Percentiles rank a stretch among this genome's conserved stretches.
These are phyloP conservation scores for Macadamia tetraphylla DNA, from an alignment of 164 flowering plant genomes.

Conservation along the genomic window DNA sequence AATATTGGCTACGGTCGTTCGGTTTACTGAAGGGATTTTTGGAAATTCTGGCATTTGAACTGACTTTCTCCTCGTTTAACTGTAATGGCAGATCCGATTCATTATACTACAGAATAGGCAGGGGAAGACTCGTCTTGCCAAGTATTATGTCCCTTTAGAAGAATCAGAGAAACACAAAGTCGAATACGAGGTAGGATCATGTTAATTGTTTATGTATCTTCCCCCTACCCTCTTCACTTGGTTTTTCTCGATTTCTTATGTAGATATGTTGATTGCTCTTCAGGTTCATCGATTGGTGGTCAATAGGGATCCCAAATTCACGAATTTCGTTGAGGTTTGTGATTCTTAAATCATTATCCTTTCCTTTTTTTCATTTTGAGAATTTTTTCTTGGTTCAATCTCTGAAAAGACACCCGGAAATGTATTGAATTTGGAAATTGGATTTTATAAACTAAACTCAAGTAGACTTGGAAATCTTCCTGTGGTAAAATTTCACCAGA, in stretches of 20 bases:
- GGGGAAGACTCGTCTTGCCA: slow-evolving; percentile 77
- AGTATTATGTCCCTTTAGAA: slow-evolving; percentile 76
- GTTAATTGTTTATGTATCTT: background rate
- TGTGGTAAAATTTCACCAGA: no score
- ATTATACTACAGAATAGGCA: slow-evolving; percentile 71
- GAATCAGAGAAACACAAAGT: slow-evolving; percentile 85
- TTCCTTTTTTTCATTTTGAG: no score
- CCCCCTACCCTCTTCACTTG: background rate
- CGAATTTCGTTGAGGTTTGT: slow-evolving; percentile 72
- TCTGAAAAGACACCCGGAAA: no score
- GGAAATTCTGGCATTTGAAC: background rate
- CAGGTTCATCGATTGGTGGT: slow-evolving; percentile 84
- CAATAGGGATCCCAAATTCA: slow-evolving; percentile 73
- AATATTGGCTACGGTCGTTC: background rate
- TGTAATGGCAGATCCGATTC: slow-evolving; percentile 56
- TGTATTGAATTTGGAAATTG: no score
- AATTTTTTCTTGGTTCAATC: no score
- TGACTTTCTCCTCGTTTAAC: no score
- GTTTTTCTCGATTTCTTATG: background rate
- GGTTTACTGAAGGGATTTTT: background rate
- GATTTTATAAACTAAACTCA: no score
- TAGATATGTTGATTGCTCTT: slow-evolving; percentile 3
- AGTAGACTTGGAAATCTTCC: no score
- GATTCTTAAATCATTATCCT: no score
- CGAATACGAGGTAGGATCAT: slow-evolving; percentile 58